Base-by-base conservation (phyloP, 805 yeast species). In the Ogataea thermomethanolica region DNA sequence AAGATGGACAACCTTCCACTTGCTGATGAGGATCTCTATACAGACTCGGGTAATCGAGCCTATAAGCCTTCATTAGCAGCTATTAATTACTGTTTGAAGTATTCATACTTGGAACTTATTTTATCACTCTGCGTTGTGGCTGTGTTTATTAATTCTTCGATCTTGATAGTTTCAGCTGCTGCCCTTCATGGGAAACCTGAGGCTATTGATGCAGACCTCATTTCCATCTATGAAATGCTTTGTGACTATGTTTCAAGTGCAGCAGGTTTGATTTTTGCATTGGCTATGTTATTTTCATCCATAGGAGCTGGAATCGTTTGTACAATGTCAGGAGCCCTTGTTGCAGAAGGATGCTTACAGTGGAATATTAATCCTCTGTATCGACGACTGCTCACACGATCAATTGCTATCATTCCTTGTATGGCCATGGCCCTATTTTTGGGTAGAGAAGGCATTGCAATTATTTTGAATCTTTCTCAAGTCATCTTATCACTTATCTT, bases 301-400 rank as follows among this genome's bases (percentile, higher is more conserved):
- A 89, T 85, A 55, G 82, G 90, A 33, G 96, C 96, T 0, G 95
- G 96, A 35, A 79, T 90, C 30, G 90, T 89, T 2, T 89, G 96
- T 59, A 90, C 97, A 0, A 83, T 90, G 66, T 87, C 95, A 0
- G 96, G 96, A 8, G 95, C 90, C 62, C 80, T 90, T 51, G 96
- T 90, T 2, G 77, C 88, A 50, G 97, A 90, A 59, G 97, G 97
- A 1, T 91, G 86, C 55, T 67, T 90, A 28, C 74, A 80, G 38
- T 89, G 96, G 96, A 78, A 74, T 2, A 49, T 86, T 29, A 73
- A 70, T 45, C 96, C 96, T 3, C 82, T 95, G 85, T 54, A 81
- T 35, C 73, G 96, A 57, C 70, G 96, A 48, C 56, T 90, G 8
- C 69, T 80, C 8, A 90, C 96, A 0, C 73, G 97, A 55, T 64